phyloP scores from a whole-genome alignment of 306 rosid genomes.

The Prunus armeniaca region DNA sequence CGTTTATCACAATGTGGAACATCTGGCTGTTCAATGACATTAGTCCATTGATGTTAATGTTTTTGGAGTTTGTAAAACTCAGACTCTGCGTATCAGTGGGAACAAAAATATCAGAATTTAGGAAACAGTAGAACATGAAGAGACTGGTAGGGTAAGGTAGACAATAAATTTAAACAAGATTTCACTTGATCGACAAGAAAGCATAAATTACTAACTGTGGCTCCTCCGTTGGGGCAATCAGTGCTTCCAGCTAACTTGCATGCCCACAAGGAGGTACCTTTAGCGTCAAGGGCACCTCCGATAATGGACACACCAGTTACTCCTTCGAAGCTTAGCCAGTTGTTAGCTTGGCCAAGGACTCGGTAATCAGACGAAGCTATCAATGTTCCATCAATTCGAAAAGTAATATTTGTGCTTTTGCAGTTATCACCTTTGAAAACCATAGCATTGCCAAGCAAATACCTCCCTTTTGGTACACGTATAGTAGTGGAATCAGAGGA shows the following conservation, averaged over 20 bases:
- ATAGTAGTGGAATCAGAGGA: conserved; percentile 6
- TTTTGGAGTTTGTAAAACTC: conserved; percentile 16
- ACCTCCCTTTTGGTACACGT: conserved; percentile 17
- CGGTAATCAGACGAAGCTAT: conserved; percentile 17
- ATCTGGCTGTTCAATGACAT: conserved; percentile 21
- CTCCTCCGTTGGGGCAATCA: conserved; percentile 23
- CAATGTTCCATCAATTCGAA: conserved; percentile 1
- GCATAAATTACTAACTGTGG: conserved; percentile 10
- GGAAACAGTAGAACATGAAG: too few relatives aligned
- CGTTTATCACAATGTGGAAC: conserved; percentile 23
- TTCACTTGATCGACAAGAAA: too few relatives aligned
- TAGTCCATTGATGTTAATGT: conserved; percentile 2
- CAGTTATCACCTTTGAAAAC: background rate
- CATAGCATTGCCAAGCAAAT: background rate
- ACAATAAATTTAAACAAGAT: too few relatives aligned
- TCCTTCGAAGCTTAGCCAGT: background rate
- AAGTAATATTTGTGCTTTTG: background rate
- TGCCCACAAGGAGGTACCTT: conserved; percentile 12
- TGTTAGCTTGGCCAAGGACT: background rate
- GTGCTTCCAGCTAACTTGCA: conserved; percentile 3
- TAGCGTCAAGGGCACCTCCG: background rate
- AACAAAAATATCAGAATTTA: background rate
- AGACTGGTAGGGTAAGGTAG: too few relatives aligned
- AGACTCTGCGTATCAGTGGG: conserved; percentile 6
- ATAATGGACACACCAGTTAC: background rate